These are phyloP conservation scores for Mycena maculata DNA, from an alignment of 768 basidiomycete species.

Conservation along the genomic window DNA sequence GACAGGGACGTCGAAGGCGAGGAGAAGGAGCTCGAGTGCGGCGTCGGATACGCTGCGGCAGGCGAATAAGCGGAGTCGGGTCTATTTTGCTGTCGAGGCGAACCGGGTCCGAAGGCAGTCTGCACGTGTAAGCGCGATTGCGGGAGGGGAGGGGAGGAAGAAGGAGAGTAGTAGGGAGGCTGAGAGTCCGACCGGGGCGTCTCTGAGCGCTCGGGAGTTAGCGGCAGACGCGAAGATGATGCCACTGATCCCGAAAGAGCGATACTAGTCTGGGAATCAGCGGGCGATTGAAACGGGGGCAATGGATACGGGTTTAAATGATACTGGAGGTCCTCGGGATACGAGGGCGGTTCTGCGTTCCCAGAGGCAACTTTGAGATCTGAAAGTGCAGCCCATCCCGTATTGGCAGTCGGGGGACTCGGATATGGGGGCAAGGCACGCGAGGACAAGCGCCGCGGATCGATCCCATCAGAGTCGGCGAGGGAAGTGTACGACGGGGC, in stretches of 20 bases:
- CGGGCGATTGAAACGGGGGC: constrained; percentile 12
- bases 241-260: constrained; percentile 19
- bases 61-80: background rate
- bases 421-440: constrained; percentile 32
- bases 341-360: constrained; percentile 21
- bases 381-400: constrained; percentile 31
- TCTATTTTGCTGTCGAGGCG: constrained; percentile 1
- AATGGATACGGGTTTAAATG: constrained; percentile 10
- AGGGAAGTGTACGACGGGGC: constrained; percentile 25
- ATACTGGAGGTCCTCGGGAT: constrained; percentile 11
- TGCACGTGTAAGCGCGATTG: background rate
- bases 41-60: constrained; percentile 18
- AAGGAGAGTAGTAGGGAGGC: constrained; percentile 30
- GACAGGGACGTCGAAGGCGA: constrained; percentile 15
- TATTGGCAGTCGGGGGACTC: constrained; percentile 5
- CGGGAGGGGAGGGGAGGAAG: constrained; percentile 6
- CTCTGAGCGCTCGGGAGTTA: background rate
- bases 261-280: background rate
- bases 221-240: constrained; percentile 24
- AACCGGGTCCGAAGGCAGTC: background rate
- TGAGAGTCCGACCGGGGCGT: constrained; percentile 6
- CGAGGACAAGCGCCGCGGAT: constrained; percentile 7
- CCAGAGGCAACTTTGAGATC: constrained; percentile 27
- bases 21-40: constrained; percentile 13
- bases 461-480: constrained; percentile 8